Evolutionary conservation across 2,329 filamentous ascomycete genomes (phyloP), one percentile per base, ranked within the genome.

Genomic region (Claviceps fusiformis): DNA sequence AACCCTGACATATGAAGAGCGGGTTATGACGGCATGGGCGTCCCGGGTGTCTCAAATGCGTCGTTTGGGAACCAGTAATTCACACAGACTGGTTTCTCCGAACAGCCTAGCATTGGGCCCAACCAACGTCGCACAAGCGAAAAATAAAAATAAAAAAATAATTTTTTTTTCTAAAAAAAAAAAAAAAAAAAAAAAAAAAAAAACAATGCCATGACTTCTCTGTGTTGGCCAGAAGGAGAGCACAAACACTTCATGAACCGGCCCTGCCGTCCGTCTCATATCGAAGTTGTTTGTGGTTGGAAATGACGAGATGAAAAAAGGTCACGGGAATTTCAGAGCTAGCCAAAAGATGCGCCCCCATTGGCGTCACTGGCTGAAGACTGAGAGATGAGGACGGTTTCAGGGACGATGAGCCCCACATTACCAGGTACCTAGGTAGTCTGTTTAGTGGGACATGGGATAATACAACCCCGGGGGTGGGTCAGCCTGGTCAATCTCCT

Each of bases 381-480:
- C 24, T 17, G 52, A 54, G 54, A 58, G 53, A 58, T 56, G 55
- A 56, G 50, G 50, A 50, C 31, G 31, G 55, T 58, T 58, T 56
- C 57, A 58, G 50, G 57, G 46, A 53, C 46, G 43, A 45, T 11
- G 15, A 47, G 19, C 52, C 52, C 57, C 57, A 43, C 57, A 53
- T 19, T 41, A 33, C 44, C 44, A 24, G 15, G 49, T 51, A 51
- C 52, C 54, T 54, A 44, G 17, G 41, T 44, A 45, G 44, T 46
- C 44, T 58, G 55, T 58, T 56, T 19, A 33, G 31, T 50, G 54
- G 54, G 39, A 5, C 37, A 2, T 7, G 17, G 31, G 3, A 3
- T 1, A 41, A 13, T n/a, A 17, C 27, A 13, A 39, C 29, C 6
- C 17, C 47, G n/a, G 31, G 31, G 46, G 50, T 53, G 53, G 47